Conservation (phyloP, 768 basidiomycete genomes). For the Phaffia tasmanica region DNA sequence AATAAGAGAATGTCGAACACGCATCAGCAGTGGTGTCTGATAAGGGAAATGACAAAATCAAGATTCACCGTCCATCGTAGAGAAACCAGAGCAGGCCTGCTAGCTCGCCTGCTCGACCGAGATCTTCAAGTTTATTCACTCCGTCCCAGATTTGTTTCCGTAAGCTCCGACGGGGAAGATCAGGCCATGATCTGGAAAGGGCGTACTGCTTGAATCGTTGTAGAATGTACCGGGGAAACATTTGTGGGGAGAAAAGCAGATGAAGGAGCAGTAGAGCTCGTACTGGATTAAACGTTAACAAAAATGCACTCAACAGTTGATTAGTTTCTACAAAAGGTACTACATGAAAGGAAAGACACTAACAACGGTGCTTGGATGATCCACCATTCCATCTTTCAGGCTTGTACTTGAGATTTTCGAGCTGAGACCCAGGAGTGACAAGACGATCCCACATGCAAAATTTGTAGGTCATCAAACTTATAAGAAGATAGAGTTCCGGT, state of each 20-base stretch:
- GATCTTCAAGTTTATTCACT: slow-evolving; percentile 56
- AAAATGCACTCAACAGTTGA: slow-evolving; percentile 9
- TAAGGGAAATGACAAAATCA: not conserved
- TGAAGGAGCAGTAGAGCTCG: slow-evolving; percentile 43
- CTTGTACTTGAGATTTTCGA: slow-evolving; percentile 40
- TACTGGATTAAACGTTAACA: slow-evolving; percentile 40
- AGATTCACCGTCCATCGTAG: slow-evolving; percentile 69
- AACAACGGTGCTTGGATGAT: slow-evolving; percentile 39
- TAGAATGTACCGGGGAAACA: slow-evolving; percentile 68
- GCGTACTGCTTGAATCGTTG: slow-evolving; percentile 62
- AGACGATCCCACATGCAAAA: slow-evolving; percentile 74
- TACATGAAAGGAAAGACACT: slow-evolving; percentile 32
- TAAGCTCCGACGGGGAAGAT: slow-evolving; percentile 67
- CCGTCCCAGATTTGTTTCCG: slow-evolving; percentile 62
- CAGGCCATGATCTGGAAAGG: slow-evolving; percentile 78
- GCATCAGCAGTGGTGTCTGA: not conserved
- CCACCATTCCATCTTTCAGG: slow-evolving; percentile 1
- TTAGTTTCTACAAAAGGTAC: slow-evolving; percentile 29
- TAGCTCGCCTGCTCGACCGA: slow-evolving; percentile 53
- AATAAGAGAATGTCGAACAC: not conserved
- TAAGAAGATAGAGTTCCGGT: slow-evolving; percentile 29
- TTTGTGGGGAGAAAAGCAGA: slow-evolving; percentile 50
- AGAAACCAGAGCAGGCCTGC: slow-evolving; percentile 73
- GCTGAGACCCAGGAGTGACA: slow-evolving; percentile 64
- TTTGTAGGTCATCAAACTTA: slow-evolving; percentile 64